Base-by-base conservation (phyloP, 1,284 basidiomycete species). In the Ceratobasidium sp. region DNA sequence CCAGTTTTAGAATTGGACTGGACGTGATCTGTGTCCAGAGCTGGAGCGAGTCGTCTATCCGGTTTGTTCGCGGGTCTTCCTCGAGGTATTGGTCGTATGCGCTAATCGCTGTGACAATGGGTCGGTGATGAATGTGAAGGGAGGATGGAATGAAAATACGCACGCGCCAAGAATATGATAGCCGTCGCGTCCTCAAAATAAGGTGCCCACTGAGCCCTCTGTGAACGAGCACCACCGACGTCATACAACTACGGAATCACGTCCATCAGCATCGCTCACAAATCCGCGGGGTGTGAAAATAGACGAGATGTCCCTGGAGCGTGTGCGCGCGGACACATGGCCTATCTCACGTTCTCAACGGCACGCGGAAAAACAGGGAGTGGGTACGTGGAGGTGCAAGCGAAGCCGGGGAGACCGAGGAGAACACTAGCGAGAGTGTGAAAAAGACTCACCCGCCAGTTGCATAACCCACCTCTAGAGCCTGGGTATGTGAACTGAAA, bases 71-170 rank as follows among this genome's bases (percentile, higher is more conserved):
- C 9, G 87, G 83, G 78, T 92, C 91, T 81, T 92, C 91, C 77
- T 92, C 90, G 9, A 92, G 85, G 79, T 91, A 92, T 88, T 92
- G 90, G 82, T 92, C 91, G 77, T 90, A 92, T 51, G 91, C 91
- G 77, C 89, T 91, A 76, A 92, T 89, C 44, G 91, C 63, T 67
- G 23, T 42, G 12, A 21, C 23, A 16, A 46, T n/a, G 40, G 30
- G 59, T 7, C 21, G n/a, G 40, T n/a, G 25, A 46, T 23, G 59
- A 53, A 6, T 33, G 30, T 44, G 7, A 30, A 61, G 59, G 23
- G 33, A 33, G 23, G 33, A 33, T 25, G 54, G 30, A 30, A 49
- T 25, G 54, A 16, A 56, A 38, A 16, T 12, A 67, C 63, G 28
- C 25, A 67, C 63, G 91, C 64, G 90, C 91, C 66, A 93, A 85